Evolutionary conservation across 2,329 filamentous ascomycete species (phyloP).

Genomic region (Talaromyces amestolkiae): DNA sequence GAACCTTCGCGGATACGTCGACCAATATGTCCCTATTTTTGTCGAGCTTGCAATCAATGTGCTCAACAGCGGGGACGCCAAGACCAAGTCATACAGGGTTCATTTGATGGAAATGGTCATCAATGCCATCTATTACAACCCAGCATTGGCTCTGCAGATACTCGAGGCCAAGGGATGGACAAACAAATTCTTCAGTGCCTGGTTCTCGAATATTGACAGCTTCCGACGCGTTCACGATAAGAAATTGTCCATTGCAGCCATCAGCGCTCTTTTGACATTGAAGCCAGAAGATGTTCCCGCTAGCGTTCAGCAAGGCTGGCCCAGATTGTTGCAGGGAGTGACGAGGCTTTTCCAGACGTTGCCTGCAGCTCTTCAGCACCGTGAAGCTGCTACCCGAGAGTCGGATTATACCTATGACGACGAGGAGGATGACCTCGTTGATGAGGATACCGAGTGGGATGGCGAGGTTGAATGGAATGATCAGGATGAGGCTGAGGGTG

Average conservation of each 20-base stretch:
- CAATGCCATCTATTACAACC: conserved; percentile 97
- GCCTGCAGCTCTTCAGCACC: conserved; percentile 81
- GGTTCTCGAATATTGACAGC: conserved; percentile 93
- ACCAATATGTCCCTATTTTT: conserved; percentile 85
- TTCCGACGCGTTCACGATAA: conserved; percentile 97
- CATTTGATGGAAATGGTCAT: conserved; percentile 99
- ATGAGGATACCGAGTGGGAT: conserved; percentile 80
- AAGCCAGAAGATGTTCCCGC: conserved; percentile 76
- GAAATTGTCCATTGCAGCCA: conserved; percentile 94
- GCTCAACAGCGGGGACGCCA: conserved; percentile 68
- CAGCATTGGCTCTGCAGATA: conserved; percentile 75
- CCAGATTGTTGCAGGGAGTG: conserved; percentile 81
- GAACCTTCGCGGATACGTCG: conserved; percentile 82
- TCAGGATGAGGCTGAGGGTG: conserved; percentile 62
- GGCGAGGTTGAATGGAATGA: conserved; percentile 68
- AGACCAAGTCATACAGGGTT: conserved; percentile 90
- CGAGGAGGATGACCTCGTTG: conserved; percentile 65
- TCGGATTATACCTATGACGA: conserved; percentile 78
- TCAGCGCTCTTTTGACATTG: conserved; percentile 78
- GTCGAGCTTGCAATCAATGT: conserved; percentile 84
- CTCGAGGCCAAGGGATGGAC: conserved; percentile 93
- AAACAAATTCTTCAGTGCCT: conserved; percentile 97
- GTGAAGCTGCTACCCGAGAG: conserved; percentile 86
- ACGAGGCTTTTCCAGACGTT: conserved; percentile 89
- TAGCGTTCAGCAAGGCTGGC: conserved; percentile 96